phyloP scores from a whole-genome alignment of 192 early-diverging fungal species.

The Gryganskiella cystojenkinii region DNA sequence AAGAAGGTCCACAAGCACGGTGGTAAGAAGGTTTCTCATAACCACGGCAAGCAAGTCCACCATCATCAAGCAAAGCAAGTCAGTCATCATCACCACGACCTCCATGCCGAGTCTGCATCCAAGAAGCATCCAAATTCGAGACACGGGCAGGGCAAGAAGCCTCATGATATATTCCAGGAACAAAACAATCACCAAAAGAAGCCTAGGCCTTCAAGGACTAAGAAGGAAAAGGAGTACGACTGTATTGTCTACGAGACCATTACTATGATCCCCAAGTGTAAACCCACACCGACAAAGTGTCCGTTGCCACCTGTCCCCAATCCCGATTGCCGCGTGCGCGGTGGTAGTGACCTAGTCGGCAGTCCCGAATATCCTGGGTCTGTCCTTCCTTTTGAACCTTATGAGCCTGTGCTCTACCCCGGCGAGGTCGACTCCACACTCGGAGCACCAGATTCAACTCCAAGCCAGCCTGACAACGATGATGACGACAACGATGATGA shows the following conservation, averaged over 20 bases:
- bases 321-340: background rate
- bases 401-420: too few relatives aligned
- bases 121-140: slow-evolving; percentile 6
- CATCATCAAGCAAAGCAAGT: background rate
- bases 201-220: slow-evolving; percentile 1
- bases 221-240: slow-evolving; percentile 7
- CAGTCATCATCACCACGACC: background rate
- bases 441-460: background rate
- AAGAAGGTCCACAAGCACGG: background rate
- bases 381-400: too few relatives aligned
- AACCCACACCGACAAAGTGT: slow-evolving; percentile 6
- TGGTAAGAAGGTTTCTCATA: too few relatives aligned
- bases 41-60: background rate
- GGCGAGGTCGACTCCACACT: background rate
- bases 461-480: background rate
- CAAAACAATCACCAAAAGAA: background rate
- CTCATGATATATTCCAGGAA: background rate
- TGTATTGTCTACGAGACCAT: slow-evolving; percentile 14
- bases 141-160: background rate
- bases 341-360: background rate
- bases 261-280: slow-evolving; percentile 6
- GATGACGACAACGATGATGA: background rate
- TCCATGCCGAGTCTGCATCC: slow-evolving; percentile 3
- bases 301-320: background rate
- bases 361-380: too few relatives aligned